A percentile compares a stretch with the other conserved stretches of the same genome.
These are phyloP conservation scores for Medicago ruthenica DNA, from an alignment of 306 rosid genomes.

Conservation along the genomic window DNA sequence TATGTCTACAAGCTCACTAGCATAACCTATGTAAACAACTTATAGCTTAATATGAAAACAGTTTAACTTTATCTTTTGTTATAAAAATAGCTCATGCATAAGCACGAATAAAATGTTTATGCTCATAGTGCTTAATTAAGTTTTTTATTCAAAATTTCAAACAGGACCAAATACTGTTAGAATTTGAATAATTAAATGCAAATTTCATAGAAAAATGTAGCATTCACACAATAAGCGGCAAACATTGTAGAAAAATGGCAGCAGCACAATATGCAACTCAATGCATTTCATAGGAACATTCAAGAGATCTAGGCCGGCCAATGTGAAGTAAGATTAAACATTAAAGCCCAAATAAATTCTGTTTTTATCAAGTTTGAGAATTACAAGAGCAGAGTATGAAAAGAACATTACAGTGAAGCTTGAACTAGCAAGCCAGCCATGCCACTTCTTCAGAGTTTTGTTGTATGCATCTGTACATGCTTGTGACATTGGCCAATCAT, in stretches of 20 bases:
- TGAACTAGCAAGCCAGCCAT: slow-evolving; percentile 98
- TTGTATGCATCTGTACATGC: slow-evolving; percentile 88
- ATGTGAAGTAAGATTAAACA: slow-evolving; percentile 7
- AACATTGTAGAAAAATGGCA: slow-evolving; percentile 22
- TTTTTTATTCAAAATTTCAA: not conserved
- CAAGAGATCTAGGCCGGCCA: slow-evolving; percentile 2
- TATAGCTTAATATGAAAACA: not conserved
- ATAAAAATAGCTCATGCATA: not conserved
- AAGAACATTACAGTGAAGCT: slow-evolving; percentile 68
- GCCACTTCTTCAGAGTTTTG: slow-evolving; percentile 92
- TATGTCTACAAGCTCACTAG: not conserved
- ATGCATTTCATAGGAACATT: slow-evolving; percentile 28
- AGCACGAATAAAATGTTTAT: not conserved
- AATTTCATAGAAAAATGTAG: not conserved
- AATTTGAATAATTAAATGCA: not conserved
- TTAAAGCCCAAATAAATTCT: not conserved
- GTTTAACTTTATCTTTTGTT: not conserved
- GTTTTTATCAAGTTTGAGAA: slow-evolving; percentile 33
- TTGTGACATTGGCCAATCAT: slow-evolving; percentile 90
- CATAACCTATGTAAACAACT: not conserved
- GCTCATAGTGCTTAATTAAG: not conserved
- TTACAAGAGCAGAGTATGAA: slow-evolving; percentile 35
- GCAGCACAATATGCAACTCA: slow-evolving; percentile 23
- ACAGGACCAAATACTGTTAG: not conserved
- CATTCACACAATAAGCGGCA: not conserved